Conservation (phyloP, 2,329 filamentous ascomycete species). For the Salinomyces thailandicus region DNA sequence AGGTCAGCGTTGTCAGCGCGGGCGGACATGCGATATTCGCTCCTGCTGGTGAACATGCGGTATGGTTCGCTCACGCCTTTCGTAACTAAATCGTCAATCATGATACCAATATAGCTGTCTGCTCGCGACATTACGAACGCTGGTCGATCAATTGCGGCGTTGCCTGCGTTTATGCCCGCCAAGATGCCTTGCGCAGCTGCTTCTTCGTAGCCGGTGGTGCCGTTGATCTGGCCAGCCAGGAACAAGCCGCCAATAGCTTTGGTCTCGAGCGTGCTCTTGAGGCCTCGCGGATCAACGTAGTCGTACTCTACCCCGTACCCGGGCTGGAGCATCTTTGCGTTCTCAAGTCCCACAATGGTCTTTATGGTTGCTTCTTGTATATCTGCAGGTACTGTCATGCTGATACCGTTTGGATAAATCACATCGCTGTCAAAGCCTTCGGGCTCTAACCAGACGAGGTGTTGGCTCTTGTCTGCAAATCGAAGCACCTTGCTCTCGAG, state of each 20-base stretch:
- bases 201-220: constrained; percentile 96
- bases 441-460: constrained; percentile 94
- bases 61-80: constrained; percentile 97
- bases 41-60: constrained; percentile 93
- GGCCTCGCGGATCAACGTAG: constrained; percentile 85
- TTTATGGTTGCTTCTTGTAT: constrained; percentile 77
- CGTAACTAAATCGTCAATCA: constrained; percentile 95
- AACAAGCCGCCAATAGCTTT: constrained; percentile 83
- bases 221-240: constrained; percentile 93
- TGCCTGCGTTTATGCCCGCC: constrained; percentile 86
- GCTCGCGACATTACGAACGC: constrained; percentile 63
- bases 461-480: constrained; percentile 67
- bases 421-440: constrained; percentile 86
- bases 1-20: constrained; percentile 90
- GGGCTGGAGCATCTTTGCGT: constrained; percentile 83
- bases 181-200: constrained; percentile 87
- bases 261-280: constrained; percentile 84
- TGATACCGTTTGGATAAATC: constrained; percentile 92
- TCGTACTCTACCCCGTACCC: constrained; percentile 98
- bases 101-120: constrained; percentile 94
- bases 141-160: constrained; percentile 56
- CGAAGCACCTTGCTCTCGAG: constrained; percentile 88
- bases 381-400: constrained; percentile 87
- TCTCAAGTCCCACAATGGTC: constrained; percentile 78
- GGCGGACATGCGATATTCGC: constrained; percentile 87